Conservation (phyloP, 1,284 basidiomycete species). For the Xerocomus amazonicus region DNA sequence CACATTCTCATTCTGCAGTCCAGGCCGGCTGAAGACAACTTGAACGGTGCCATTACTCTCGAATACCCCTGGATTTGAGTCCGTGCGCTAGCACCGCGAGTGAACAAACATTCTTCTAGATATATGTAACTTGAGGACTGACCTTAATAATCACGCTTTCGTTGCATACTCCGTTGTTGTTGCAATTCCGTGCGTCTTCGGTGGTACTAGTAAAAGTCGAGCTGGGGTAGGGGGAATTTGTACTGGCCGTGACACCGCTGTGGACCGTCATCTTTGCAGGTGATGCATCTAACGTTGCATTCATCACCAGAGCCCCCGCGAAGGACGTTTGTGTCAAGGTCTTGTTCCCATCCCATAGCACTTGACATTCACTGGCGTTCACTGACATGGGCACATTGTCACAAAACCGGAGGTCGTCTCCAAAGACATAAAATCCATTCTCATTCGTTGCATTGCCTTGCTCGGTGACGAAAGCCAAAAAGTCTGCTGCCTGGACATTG, state of each 20-base stretch:
- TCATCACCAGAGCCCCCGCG: background rate
- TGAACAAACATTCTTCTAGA: constrained; percentile 3
- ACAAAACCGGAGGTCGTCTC: constrained; percentile 53
- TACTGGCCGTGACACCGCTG: background rate
- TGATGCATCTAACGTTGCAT: background rate
- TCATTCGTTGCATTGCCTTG: constrained; percentile 47
- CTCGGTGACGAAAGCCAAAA: constrained; percentile 49
- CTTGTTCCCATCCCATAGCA: constrained; percentile 50
- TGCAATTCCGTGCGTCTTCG: background rate
- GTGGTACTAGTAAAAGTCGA: background rate
- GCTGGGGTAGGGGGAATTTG: background rate
- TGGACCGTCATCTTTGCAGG: background rate
- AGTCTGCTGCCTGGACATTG: constrained; percentile 55
- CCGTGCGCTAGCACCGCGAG: constrained; percentile 4
- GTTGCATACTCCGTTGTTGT: background rate
- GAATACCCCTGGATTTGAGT: constrained; percentile 2
- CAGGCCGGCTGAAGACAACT: constrained; percentile 45
- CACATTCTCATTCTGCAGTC: constrained; percentile 33
- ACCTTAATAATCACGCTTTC: constrained; percentile 5
- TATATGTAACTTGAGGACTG: background rate
- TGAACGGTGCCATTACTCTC: constrained; percentile 34
- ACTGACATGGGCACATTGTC: constrained; percentile 50
- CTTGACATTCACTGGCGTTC: constrained; percentile 45
- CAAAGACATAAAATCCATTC: constrained; percentile 51
- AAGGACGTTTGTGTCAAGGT: background rate